Conservation (phyloP, 2,329 filamentous ascomycete species). For the Thelonectria olida region DNA sequence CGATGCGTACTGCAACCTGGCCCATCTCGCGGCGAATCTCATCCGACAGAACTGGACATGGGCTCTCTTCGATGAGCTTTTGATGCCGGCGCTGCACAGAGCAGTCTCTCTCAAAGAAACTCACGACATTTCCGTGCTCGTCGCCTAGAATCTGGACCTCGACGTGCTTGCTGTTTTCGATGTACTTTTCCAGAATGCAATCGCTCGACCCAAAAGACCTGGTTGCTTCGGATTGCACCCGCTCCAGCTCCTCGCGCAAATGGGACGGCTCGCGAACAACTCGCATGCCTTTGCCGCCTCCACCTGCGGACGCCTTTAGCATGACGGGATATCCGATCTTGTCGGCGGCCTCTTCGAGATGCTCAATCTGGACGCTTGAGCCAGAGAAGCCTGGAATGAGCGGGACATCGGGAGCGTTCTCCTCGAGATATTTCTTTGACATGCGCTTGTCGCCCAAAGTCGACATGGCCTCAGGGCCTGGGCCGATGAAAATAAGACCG, state of each 20-base stretch:
- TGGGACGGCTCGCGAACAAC: conserved; percentile 30
- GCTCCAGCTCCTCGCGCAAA: conserved; percentile 20
- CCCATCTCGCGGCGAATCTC: conserved; percentile 44
- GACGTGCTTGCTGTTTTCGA: conserved; percentile 51
- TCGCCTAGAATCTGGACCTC: conserved; percentile 58
- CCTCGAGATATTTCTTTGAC: conserved; percentile 29
- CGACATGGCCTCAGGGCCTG: conserved; percentile 54
- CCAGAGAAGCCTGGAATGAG: conserved; percentile 27
- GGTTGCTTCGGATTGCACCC: conserved; percentile 47
- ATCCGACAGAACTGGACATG: conserved; percentile 21
- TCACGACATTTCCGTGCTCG: conserved; percentile 46
- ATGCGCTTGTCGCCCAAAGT: conserved; percentile 32
- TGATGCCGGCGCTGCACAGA: conserved; percentile 56
- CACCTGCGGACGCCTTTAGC: conserved; percentile 53
- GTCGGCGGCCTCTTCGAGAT: conserved; percentile 12
- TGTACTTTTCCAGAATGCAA: conserved; percentile 50
- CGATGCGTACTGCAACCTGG: conserved; percentile 43
- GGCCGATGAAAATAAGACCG: conserved; percentile 67
- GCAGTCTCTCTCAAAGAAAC: conserved; percentile 55
- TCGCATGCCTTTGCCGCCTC: conserved; percentile 53
- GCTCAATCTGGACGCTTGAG: conserved; percentile 12
- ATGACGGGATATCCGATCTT: conserved; percentile 50
- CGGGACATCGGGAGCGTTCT: conserved; percentile 26
- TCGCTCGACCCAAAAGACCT: conserved; percentile 48
- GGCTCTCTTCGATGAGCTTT: conserved; percentile 55